phyloP scores from a whole-genome alignment of 257 asterid genomes.

The Forsythia viridissima region DNA sequence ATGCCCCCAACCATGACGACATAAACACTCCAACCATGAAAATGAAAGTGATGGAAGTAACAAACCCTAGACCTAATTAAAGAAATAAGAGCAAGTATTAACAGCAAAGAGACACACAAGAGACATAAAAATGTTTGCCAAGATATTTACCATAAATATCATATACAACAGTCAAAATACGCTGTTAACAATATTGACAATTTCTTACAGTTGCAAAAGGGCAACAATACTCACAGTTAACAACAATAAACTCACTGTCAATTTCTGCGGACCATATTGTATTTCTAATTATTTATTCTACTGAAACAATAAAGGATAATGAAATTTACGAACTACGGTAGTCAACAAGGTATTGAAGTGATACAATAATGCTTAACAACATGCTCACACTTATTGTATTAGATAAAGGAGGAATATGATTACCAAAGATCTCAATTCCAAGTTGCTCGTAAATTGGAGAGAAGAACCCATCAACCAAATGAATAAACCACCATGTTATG shows the following conservation, averaged over 20 bases:
- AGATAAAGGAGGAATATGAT: constrained; percentile 6
- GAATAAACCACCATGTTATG: constrained; percentile 55
- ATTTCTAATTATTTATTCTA: neutral
- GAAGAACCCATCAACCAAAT: constrained; percentile 51
- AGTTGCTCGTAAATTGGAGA: constrained; percentile 46
- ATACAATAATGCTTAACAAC: neutral
- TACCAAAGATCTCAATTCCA: constrained; percentile 48
- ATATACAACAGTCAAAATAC: neutral
- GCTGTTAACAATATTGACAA: neutral
- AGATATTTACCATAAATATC: neutral
- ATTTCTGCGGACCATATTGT: neutral
- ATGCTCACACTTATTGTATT: neutral
- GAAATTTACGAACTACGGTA: neutral
- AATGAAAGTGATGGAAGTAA: constrained; percentile 45
- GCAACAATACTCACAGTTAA: neutral
- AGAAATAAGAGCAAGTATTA: neutral
- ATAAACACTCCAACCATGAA: constrained; percentile 50
- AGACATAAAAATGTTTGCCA: neutral
- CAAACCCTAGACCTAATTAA: constrained; percentile 44
- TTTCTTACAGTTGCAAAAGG: neutral
- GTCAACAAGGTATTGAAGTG: neutral
- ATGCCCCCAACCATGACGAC: constrained; percentile 55
- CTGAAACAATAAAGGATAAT: neutral
- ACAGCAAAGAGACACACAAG: neutral
- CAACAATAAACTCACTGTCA: neutral